Conservation (phyloP, 1,284 basidiomycete species). For the Thecaphora frezii region DNA sequence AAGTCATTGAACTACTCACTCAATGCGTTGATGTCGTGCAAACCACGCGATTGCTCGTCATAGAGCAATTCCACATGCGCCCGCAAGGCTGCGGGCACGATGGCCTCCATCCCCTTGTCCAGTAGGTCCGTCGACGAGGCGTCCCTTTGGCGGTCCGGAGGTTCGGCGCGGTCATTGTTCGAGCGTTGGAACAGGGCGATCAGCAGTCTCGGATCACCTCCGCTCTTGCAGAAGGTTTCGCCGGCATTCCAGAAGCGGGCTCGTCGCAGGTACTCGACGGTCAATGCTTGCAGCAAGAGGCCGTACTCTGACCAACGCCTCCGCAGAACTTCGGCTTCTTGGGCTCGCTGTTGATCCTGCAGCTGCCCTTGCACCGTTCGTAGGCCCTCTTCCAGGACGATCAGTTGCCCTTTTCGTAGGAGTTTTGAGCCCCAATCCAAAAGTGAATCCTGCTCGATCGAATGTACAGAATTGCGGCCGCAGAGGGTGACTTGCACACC, state of each 20-base stretch:
- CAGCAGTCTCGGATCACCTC: constrained; percentile 30
- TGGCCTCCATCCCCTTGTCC: constrained; percentile 7
- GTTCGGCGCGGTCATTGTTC: too few relatives aligned
- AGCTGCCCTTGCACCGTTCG: neutral
- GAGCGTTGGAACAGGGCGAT: constrained; percentile 25
- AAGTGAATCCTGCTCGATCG: constrained; percentile 17
- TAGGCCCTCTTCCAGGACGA: constrained; percentile 9
- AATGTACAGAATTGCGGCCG: constrained; percentile 21
- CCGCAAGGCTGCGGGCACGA: constrained; percentile 14
- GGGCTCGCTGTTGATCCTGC: neutral
- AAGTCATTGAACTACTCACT: neutral
- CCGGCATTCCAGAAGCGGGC: constrained; percentile 26
- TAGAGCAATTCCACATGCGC: constrained; percentile 9
- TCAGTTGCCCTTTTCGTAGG: constrained; percentile 16
- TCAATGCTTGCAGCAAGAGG: constrained; percentile 7
- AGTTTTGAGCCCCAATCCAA: constrained; percentile 15
- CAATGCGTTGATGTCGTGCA: constrained; percentile 15
- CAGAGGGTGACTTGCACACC: constrained; percentile 17
- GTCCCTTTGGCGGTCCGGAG: too few relatives aligned
- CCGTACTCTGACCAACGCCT: neutral
- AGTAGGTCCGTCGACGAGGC: too few relatives aligned
- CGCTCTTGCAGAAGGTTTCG: constrained; percentile 12
- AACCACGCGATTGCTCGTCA: neutral
- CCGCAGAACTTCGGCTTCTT: neutral
- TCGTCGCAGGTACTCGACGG: constrained; percentile 24